Evolutionary conservation across 176 grass and related monocot species (phyloP).

Genomic region (Tuctoria greenei): DNA sequence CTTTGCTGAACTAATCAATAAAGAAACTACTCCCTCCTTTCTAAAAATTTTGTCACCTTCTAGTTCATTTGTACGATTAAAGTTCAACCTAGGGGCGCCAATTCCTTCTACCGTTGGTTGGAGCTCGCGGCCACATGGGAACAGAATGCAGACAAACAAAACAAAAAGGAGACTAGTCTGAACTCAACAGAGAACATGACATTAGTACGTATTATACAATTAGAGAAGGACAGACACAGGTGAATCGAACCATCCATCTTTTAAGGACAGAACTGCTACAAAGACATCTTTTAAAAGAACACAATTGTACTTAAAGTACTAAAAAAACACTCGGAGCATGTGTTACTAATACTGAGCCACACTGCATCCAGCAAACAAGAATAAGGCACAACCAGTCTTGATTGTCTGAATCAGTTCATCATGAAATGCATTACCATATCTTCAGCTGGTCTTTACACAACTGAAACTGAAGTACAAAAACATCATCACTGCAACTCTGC

Average conservation of each 20-base stretch:
- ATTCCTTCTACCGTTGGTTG: not conserved
- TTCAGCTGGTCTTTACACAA: not conserved
- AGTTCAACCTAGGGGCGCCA: not conserved
- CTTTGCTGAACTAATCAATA: no score
- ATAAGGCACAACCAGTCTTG: not conserved
- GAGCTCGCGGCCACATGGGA: constrained; percentile 28
- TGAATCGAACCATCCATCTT: constrained; percentile 19
- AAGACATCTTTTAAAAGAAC: constrained; percentile 10
- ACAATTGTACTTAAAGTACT: constrained; percentile 5
- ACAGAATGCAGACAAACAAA: constrained; percentile 32
- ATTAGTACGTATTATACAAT: not conserved
- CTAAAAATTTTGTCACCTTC: no score
- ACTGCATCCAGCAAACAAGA: not conserved
- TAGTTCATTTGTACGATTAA: no score
- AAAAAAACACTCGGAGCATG: not conserved
- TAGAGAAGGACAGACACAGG: constrained; percentile 16
- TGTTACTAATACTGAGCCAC: not conserved
- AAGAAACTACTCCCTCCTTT: no score
- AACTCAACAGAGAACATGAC: not conserved
- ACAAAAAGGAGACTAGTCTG: not conserved
- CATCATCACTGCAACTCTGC: constrained; percentile 18
- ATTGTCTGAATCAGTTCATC: not conserved
- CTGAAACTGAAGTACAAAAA: constrained; percentile 24
- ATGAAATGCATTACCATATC: not conserved
- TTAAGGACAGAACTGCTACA: not conserved